Evolutionary conservation across 371 early-diverging fungal genomes (phyloP).

Genomic region (Mucor velutinosus): DNA sequence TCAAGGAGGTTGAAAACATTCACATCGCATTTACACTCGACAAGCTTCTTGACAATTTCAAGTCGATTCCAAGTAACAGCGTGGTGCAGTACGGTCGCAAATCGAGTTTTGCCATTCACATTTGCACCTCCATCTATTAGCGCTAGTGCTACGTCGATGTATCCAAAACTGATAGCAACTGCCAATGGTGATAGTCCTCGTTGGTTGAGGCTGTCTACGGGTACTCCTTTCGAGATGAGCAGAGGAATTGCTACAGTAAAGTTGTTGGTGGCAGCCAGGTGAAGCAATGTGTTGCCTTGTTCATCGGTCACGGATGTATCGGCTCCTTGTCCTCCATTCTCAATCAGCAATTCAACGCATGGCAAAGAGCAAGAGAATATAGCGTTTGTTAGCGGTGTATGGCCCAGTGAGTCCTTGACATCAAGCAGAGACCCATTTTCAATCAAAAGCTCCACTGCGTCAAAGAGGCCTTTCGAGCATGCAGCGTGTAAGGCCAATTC

Average conservation of each 20-base stretch:
- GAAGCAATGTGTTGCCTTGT: conserved; percentile 66
- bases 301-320: conserved; percentile 57
- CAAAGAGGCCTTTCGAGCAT: conserved; percentile 31
- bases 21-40: conserved; percentile 31
- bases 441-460: conserved; percentile 47
- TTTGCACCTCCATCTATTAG: conserved; percentile 40
- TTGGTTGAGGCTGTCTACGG: conserved; percentile 31
- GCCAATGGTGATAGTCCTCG: conserved; percentile 48
- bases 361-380: conserved; percentile 33
- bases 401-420: conserved; percentile 66
- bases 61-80: conserved; percentile 52
- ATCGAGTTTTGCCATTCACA: conserved; percentile 33
- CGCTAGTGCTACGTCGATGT: conserved; percentile 20
- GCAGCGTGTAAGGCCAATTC: conserved; percentile 50
- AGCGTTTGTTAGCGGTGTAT: conserved; percentile 58
- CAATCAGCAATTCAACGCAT: conserved; percentile 35
- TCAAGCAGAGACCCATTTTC: conserved; percentile 52
- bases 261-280: conserved; percentile 41
- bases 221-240: conserved; percentile 24
- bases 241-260: conserved; percentile 30
- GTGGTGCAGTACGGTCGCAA: conserved; percentile 44
- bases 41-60: conserved; percentile 36
- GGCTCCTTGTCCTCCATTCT: conserved; percentile 18
- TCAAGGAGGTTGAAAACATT: conserved; percentile 44
- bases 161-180: conserved; percentile 44